Conservation (phyloP, 371 early-diverging fungal species). For the Mucor circinelloides region DNA sequence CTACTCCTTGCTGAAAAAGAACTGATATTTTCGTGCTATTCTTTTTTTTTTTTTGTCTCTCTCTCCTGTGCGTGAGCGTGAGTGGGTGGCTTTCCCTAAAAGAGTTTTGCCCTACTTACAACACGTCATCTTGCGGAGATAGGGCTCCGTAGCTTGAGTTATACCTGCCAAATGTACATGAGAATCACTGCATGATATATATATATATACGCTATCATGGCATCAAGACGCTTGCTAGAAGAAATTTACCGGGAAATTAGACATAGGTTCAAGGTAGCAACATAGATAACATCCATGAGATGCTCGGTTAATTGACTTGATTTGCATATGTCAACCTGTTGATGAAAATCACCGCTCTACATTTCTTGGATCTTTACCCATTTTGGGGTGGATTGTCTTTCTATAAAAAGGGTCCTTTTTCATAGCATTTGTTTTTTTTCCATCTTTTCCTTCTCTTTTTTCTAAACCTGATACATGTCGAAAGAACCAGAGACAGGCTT, state of each 20-base stretch:
- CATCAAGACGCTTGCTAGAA: no score
- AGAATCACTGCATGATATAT: no score
- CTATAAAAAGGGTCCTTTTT: conserved; percentile 3
- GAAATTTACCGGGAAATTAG: background rate
- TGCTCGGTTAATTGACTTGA: background rate
- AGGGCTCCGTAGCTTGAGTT: background rate
- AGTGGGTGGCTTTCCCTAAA: background rate
- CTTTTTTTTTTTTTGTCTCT: background rate
- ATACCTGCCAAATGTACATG: no score
- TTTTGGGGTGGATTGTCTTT: conserved; percentile 1
- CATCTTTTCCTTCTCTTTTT: background rate
- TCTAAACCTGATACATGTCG: background rate
- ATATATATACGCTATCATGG: no score
- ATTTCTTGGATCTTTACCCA: conserved; percentile 5
- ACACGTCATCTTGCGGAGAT: conserved; percentile 3
- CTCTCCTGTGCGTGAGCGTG: background rate
- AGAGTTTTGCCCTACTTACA: background rate
- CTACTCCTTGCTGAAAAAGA: background rate
- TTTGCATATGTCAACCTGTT: background rate
- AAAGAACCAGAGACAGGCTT: background rate
- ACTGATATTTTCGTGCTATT: background rate
- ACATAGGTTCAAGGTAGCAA: no score
- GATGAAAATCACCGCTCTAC: background rate
- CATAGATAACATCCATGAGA: background rate
- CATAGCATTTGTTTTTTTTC: background rate